Percentiles rank a stretch among this genome's conserved stretches.
These are phyloP conservation scores for Lobosporangium transversale DNA, from an alignment of 192 early-diverging fungal species.

Conservation along the genomic window DNA sequence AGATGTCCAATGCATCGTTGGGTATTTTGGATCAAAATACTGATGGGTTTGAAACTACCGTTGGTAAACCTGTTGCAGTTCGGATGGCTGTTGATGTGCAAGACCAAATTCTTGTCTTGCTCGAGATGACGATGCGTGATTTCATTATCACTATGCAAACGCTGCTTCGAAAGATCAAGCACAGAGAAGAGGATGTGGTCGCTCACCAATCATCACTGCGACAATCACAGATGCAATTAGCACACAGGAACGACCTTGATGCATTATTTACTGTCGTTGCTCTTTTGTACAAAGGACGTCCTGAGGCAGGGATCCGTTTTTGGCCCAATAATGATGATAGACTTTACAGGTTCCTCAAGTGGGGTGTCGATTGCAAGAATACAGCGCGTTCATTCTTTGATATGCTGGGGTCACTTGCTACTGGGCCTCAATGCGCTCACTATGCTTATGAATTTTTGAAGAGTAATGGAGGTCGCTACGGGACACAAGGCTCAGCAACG, in stretches of 20 bases:
- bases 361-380: conserved; percentile 67
- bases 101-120: conserved; percentile 60
- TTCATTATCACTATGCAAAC: conserved; percentile 69
- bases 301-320: conserved; percentile 78
- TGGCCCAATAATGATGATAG: conserved; percentile 69
- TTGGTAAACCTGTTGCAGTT: conserved; percentile 40
- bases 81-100: conserved; percentile 39
- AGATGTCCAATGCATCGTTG: conserved; percentile 25
- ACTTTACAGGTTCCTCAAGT: conserved; percentile 70
- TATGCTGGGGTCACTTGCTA: conserved; percentile 84
- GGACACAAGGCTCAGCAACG: conserved; percentile 38
- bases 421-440: conserved; percentile 71
- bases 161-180: conserved; percentile 68
- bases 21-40: conserved; percentile 47
- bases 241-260: conserved; percentile 63
- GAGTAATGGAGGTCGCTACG: conserved; percentile 47
- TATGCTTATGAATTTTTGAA: conserved; percentile 55
- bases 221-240: conserved; percentile 24
- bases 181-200: conserved; percentile 72
- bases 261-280: conserved; percentile 79
- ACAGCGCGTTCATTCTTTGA: conserved; percentile 80
- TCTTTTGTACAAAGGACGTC: conserved; percentile 76
- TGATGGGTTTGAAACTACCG: conserved; percentile 49
- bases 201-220: conserved; percentile 26
- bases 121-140: conserved; percentile 60